Evolutionary conservation across 1,284 basidiomycete genomes (phyloP), one percentile per base, ranked within the genome.

Genomic region (Malassezia cuniculi): DNA sequence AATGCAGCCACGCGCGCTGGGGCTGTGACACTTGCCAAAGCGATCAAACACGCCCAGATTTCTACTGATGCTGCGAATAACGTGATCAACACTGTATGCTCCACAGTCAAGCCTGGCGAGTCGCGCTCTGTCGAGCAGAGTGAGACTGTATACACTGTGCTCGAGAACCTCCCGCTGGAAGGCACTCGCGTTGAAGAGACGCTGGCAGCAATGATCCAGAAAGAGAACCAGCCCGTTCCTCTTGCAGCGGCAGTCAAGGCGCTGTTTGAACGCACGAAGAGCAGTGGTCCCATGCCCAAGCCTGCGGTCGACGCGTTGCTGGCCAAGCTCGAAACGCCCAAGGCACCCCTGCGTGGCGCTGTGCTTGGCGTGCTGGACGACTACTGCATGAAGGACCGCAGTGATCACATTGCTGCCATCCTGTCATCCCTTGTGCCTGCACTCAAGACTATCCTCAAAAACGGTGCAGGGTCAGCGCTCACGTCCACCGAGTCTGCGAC

Each of bases 401-500:
- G n/a, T n/a, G n/a, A n/a, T n/a, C n/a, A n/a, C n/a, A n/a, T n/a
- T n/a, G n/a, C n/a, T n/a, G n/a, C n/a, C n/a, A n/a, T n/a, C n/a
- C n/a, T n/a, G n/a, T n/a, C n/a, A n/a, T n/a, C n/a, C n/a, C n/a
- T n/a, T n/a, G n/a, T n/a, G n/a, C n/a, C n/a, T n/a, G n/a, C n/a
- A n/a, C n/a, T n/a, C n/a, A n/a, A n/a, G n/a, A n/a, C n/a, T n/a
- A n/a, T n/a, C n/a, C n/a, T n/a, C n/a, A n/a, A n/a, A n/a, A n/a
- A n/a, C n/a, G n/a, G n/a, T n/a, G n/a, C n/a, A n/a, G n/a, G n/a
- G n/a, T n/a, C 54, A 24, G 53, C 52, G 5, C 45, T 65, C 28
- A 60, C 57, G 7, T 49, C 53, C 11, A 50, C 51, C 7, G 52
- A 55, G 7, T 54, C 56, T 3, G 57, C 61, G 8, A 37, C 63